phyloP scores from a whole-genome alignment of 306 rosid genomes.

The Glycine latifolia region DNA sequence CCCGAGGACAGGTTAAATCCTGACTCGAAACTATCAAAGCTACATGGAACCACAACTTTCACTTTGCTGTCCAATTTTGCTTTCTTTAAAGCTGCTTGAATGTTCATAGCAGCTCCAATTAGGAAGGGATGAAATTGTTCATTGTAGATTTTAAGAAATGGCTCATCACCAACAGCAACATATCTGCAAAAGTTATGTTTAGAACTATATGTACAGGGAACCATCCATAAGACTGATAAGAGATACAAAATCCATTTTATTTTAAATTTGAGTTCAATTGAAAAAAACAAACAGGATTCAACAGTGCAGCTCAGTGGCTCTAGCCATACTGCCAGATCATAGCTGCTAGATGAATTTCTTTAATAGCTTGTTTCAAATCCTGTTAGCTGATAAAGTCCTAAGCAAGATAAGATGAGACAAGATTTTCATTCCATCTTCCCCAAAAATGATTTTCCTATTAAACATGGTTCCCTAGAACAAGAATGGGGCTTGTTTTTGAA shows the following conservation, averaged over 20 bases:
- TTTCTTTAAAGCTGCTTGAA: slow-evolving; percentile 68
- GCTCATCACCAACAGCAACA: slow-evolving; percentile 92
- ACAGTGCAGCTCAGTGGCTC: slow-evolving; percentile 10
- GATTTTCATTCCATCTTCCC: slow-evolving; percentile 5
- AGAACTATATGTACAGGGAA: slow-evolving; percentile 35
- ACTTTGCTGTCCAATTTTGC: slow-evolving; percentile 74
- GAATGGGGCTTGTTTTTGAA: slow-evolving; percentile 1
- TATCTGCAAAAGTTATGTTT: slow-evolving; percentile 62
- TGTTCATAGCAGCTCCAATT: slow-evolving; percentile 79
- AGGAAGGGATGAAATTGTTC: slow-evolving; percentile 76
- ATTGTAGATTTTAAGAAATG: slow-evolving; percentile 78
- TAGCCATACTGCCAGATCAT: slow-evolving; percentile 22
- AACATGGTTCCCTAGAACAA: neutral
- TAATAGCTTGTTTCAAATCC: slow-evolving; percentile 32
- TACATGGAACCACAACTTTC: slow-evolving; percentile 94
- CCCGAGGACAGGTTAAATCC: slow-evolving; percentile 67
- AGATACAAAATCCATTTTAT: slow-evolving; percentile 30
- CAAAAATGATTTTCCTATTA: slow-evolving; percentile 18
- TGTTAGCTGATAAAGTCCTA: slow-evolving; percentile 36
- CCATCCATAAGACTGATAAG: neutral
- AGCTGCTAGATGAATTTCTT: slow-evolving; percentile 2
- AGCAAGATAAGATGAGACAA: slow-evolving; percentile 36
- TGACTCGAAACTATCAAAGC: slow-evolving; percentile 76
- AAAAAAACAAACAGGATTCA: neutral
- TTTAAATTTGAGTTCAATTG: slow-evolving; percentile 8